phyloP scores from a whole-genome alignment of 495 filamentous ascomycete species.

The Penicillium angulare region DNA sequence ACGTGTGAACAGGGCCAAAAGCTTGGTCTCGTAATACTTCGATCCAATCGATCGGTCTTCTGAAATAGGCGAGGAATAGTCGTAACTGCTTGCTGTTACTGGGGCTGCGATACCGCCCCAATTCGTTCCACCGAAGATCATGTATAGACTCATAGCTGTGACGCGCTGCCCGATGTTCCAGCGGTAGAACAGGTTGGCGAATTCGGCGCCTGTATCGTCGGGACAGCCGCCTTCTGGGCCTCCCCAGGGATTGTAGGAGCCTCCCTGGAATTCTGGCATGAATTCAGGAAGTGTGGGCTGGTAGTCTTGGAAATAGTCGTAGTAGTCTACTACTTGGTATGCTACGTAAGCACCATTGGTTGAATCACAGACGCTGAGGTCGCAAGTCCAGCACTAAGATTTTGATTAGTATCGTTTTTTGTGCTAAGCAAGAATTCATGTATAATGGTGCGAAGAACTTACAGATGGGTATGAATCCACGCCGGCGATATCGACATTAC shows the following conservation, averaged over 20 bases:
- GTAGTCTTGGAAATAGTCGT: slow-evolving; percentile 54
- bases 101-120: slow-evolving; percentile 53
- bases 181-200: slow-evolving; percentile 60
- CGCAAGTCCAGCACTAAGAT: slow-evolving; percentile 58
- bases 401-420: not conserved
- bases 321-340: slow-evolving; percentile 51
- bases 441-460: no score
- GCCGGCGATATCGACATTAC: slow-evolving; percentile 57
- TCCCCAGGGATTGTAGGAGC: slow-evolving; percentile 62
- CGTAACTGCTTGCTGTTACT: slow-evolving; percentile 52
- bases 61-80: slow-evolving; percentile 59
- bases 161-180: slow-evolving; percentile 55
- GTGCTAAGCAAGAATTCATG: not conserved
- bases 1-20: slow-evolving; percentile 54
- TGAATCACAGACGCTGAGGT: slow-evolving; percentile 53
- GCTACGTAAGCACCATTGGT: slow-evolving; percentile 55
- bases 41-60: slow-evolving; percentile 55
- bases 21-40: slow-evolving; percentile 62
- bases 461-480: slow-evolving; percentile 58
- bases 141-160: slow-evolving; percentile 55
- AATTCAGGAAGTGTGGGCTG: slow-evolving; percentile 54
- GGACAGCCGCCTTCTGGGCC: slow-evolving; percentile 53
- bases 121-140: slow-evolving; percentile 62
- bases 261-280: slow-evolving; percentile 64
- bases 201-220: slow-evolving; percentile 45